These are phyloP conservation scores for Fusarium marasasianum DNA, from an alignment of 2,329 filamentous ascomycete genomes.

Conservation along the genomic window DNA sequence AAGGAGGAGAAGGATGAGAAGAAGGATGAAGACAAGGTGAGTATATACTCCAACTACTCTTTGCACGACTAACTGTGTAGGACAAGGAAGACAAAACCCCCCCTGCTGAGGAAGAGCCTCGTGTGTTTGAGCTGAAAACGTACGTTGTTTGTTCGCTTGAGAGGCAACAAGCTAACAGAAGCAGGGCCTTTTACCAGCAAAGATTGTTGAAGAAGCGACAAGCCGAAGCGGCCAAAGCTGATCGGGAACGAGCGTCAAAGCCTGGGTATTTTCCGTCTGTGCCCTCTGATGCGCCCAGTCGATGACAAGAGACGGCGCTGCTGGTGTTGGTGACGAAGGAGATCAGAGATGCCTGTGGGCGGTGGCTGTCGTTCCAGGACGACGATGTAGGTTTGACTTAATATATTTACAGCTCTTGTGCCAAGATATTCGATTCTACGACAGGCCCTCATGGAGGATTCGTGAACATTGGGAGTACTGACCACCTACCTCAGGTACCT, in stretches of 20 bases:
- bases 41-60: background rate
- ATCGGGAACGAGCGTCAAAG: constrained; percentile 81
- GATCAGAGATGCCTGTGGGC: background rate
- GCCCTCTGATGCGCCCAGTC: constrained; percentile 67
- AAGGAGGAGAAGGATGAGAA: constrained; percentile 44
- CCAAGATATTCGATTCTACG: background rate
- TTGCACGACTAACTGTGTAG: background rate
- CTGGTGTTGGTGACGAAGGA: background rate
- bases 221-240: constrained; percentile 70
- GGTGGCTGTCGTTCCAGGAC: background rate
- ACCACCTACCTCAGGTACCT: no score
- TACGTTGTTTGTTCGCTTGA: constrained; percentile 46
- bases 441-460: no score
- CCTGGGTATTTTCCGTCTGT: constrained; percentile 87
- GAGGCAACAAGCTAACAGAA: background rate
- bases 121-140: constrained; percentile 87
- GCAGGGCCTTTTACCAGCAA: constrained; percentile 85
- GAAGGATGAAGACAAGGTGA: constrained; percentile 31
- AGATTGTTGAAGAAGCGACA: constrained; percentile 76
- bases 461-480: background rate
- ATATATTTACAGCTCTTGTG: background rate
- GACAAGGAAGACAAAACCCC: constrained; percentile 34
- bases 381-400: background rate
- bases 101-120: constrained; percentile 66
- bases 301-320: constrained; percentile 3